Conservation (phyloP, 2,329 filamentous ascomycete genomes). For the Exophiala sp. region DNA sequence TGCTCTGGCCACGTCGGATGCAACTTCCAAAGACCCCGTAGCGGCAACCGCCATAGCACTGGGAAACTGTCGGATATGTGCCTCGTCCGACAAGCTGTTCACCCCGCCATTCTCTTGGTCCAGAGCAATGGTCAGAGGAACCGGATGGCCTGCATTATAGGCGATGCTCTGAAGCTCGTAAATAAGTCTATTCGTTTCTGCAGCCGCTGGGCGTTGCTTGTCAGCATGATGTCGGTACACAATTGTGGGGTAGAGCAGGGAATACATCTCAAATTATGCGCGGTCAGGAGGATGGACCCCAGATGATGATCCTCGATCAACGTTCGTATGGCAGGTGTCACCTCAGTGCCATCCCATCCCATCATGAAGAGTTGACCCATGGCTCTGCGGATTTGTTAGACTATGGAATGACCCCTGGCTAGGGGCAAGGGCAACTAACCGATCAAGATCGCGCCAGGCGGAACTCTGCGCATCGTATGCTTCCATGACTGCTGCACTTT, state of each 20-base stretch:
- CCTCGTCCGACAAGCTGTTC: conserved; percentile 91
- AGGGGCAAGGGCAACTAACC: not conserved
- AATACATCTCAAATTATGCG: conserved; percentile 62
- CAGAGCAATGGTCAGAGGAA: conserved; percentile 81
- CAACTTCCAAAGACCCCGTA: conserved; percentile 75
- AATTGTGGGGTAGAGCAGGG: conserved; percentile 1
- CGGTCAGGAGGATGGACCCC: conserved; percentile 70
- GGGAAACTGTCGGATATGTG: conserved; percentile 91
- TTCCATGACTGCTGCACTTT: not conserved
- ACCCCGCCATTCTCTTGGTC: conserved; percentile 98
- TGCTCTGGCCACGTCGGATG: conserved; percentile 84
- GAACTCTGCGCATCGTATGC: not conserved
- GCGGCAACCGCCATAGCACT: conserved; percentile 96
- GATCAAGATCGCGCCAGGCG: not conserved
- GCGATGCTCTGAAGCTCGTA: conserved; percentile 90
- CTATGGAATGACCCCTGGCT: not conserved
- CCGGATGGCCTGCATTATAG: conserved; percentile 80
- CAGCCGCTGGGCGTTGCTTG: conserved; percentile 61
- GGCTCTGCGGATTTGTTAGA: not conserved
- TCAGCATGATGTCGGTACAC: not conserved
- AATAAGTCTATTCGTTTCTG: conserved; percentile 81
- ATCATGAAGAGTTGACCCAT: conserved; percentile 61
- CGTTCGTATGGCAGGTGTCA: conserved; percentile 59
- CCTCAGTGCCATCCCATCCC: conserved; percentile 62
- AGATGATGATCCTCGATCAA: conserved; percentile 68